Evolutionary conservation across 495 filamentous ascomycete genomes (phyloP).

Genomic region (Margaritispora aquatica): DNA sequence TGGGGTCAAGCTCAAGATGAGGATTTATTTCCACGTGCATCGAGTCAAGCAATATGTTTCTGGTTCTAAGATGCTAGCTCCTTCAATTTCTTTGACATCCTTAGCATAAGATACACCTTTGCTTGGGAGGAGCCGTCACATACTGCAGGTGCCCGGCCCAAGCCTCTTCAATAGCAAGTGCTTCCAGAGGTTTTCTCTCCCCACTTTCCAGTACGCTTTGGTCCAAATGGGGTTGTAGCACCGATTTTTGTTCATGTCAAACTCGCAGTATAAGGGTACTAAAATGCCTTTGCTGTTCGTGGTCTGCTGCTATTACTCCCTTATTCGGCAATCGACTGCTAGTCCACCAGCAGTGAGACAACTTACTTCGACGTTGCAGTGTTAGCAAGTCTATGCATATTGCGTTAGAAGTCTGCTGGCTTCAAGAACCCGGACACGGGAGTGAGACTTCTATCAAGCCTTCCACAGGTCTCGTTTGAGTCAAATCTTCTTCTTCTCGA

Average conservation of each 20-base stretch:
- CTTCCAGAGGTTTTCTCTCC: conserved; percentile 14
- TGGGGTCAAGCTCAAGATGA: conserved; percentile 28
- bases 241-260: conserved; percentile 41
- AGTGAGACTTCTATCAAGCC: conserved; percentile 17
- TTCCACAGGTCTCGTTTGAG: conserved; percentile 5
- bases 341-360: conserved; percentile 35
- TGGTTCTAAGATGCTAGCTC: conserved; percentile 20
- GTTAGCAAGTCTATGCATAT: conserved; percentile 14
- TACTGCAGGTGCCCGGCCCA: conserved; percentile 24
- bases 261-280: conserved; percentile 38
- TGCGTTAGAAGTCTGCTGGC: conserved; percentile 13
- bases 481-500: conserved; percentile 13
- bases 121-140: conserved; percentile 15
- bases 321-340: conserved; percentile 31
- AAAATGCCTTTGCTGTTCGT: conserved; percentile 36
- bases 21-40: conserved; percentile 39
- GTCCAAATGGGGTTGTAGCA: conserved; percentile 35
- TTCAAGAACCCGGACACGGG: conserved; percentile 18
- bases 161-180: conserved; percentile 21
- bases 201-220: conserved; percentile 35
- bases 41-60: conserved; percentile 41
- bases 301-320: conserved; percentile 34
- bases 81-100: conserved; percentile 20
- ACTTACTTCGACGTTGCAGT: conserved; percentile 18
- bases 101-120: conserved; percentile 8